Evolutionary conservation across 768 basidiomycete species (phyloP), one percentile per base, ranked within the genome.

Genomic region (Mrakia blollopis): DNA sequence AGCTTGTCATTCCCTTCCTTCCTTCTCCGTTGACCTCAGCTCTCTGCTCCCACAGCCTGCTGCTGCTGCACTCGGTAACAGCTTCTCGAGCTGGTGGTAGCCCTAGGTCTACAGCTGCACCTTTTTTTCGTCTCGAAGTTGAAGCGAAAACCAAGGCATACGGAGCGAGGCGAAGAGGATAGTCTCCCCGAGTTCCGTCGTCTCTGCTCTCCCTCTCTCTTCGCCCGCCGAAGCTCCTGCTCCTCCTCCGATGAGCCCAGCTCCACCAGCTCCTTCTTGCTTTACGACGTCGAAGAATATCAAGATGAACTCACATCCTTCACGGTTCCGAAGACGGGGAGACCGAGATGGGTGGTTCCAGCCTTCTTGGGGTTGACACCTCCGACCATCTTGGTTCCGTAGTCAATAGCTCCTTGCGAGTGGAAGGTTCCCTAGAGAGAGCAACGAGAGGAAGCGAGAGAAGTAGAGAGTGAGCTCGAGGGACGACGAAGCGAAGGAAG

Each of bases 321-420:
- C 76, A 99, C 97, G 65, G 88, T 89, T 61, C 92, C 96, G 81
- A 93, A 99, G 44, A 99, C 90, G 57, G 97, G 97, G 30, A 98
- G 88, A 41, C 95, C 96, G 75, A 99, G 88, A 86, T 99, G 97
- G 4, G 89, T 92, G 84, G 92, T 90, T 21, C 97, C 97, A 74
- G 95, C 97, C 85, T 98, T 98, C 87, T 92, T 93, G 52, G 92
- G 93, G 81, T 82, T 83, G 73, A 97, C 94, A 79, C 97, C 97
- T 76, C 97, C 97, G 76, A 99, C 93, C 92, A 98, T 96, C 79
- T 90, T 92, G 77, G 96, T 98, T 28, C 97, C 74, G 72, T 73
- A 73, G 70, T 89, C 93, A 79, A 98, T 84, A 52, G 97, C 95
- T 84, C 98, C 93, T 81, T 87, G 90, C 78, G 90, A 89, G 87